These are phyloP conservation scores for Pythium guiyangense DNA, from an alignment of 352 stramenopile species.

Conservation along the genomic window DNA sequence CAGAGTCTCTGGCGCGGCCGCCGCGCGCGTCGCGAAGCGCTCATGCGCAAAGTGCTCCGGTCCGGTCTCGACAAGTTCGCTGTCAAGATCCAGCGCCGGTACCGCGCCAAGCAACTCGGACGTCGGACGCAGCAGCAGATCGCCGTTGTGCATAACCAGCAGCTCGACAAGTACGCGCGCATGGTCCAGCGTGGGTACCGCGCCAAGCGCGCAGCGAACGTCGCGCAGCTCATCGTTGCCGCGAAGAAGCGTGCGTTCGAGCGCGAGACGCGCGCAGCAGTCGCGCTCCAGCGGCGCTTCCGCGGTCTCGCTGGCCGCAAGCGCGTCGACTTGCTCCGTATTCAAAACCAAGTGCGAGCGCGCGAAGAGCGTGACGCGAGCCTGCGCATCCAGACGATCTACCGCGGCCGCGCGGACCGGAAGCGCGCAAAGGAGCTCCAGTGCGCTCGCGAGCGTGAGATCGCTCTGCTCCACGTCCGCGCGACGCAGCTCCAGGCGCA, in stretches of 20 bases:
- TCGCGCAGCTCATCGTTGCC: conserved; percentile 35
- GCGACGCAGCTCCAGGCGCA: conserved; percentile 48
- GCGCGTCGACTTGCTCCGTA: conserved; percentile 27
- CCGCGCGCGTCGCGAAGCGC: conserved; percentile 33
- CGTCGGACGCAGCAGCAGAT: conserved; percentile 26
- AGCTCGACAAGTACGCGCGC: conserved; percentile 33
- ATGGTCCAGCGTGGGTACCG: conserved; percentile 63
- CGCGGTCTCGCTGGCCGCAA: conserved; percentile 32
- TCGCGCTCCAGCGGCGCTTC: conserved; percentile 48
- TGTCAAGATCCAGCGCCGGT: conserved; percentile 66
- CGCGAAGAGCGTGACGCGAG: conserved; percentile 34
- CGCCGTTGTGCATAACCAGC: conserved; percentile 35
- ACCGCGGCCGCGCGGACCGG: conserved; percentile 44
- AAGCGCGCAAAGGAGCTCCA: conserved; percentile 32
- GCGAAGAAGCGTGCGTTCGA: conserved; percentile 24
- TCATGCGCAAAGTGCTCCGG: conserved; percentile 42
- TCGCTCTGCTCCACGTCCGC: conserved; percentile 26
- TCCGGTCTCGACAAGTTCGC: conserved; percentile 44
- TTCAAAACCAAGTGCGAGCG: conserved; percentile 25
- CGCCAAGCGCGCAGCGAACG: conserved; percentile 27
- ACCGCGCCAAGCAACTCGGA: conserved; percentile 35
- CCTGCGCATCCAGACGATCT: conserved; percentile 51
- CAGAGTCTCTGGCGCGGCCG: conserved; percentile 68
- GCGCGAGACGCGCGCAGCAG: conserved; percentile 36
- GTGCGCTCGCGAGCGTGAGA: conserved; percentile 25